phyloP scores from a whole-genome alignment of 306 rosid species.

The Heteromeles arbutifolia region DNA sequence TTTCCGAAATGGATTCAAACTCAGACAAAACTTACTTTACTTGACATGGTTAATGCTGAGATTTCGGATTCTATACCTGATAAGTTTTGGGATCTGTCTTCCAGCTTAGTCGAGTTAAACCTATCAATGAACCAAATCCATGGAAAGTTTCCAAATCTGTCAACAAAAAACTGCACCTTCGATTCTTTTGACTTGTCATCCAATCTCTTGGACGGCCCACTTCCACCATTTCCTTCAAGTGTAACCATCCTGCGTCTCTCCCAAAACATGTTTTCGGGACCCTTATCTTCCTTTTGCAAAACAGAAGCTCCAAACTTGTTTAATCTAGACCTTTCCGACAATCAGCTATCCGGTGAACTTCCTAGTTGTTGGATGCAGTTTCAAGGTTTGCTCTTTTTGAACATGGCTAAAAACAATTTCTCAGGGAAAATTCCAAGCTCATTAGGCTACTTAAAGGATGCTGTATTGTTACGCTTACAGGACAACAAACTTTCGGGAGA shows the following conservation, averaged over 20 bases:
- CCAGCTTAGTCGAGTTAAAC: background rate
- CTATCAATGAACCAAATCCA: conserved; percentile 20
- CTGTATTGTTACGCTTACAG: background rate
- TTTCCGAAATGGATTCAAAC: conserved; percentile 39
- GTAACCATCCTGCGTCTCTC: background rate
- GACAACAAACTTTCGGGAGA: conserved; percentile 11
- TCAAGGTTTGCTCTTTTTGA: background rate
- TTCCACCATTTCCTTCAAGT: conserved; percentile 4
- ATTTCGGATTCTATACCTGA: conserved; percentile 16
- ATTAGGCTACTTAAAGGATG: background rate
- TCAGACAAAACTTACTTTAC: background rate
- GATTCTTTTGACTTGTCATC: conserved; percentile 6
- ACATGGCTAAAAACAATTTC: conserved; percentile 6
- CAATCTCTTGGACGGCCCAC: conserved; percentile 10
- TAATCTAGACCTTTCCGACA: conserved; percentile 15
- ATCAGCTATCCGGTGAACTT: background rate
- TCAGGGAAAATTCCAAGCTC: conserved; percentile 5
- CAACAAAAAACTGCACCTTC: background rate
- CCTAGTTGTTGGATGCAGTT: conserved; percentile 7
- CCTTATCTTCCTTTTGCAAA: background rate
- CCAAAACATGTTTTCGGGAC: conserved; percentile 9
- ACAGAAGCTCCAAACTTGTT: accelerated
- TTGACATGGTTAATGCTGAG: background rate
- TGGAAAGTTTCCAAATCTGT: conserved; percentile 13
- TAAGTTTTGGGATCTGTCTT: conserved; percentile 18